Evolutionary conservation across 2,329 filamentous ascomycete genomes (phyloP), one percentile per base, ranked within the genome.

Genomic region (Colletotrichum theobromicola): DNA sequence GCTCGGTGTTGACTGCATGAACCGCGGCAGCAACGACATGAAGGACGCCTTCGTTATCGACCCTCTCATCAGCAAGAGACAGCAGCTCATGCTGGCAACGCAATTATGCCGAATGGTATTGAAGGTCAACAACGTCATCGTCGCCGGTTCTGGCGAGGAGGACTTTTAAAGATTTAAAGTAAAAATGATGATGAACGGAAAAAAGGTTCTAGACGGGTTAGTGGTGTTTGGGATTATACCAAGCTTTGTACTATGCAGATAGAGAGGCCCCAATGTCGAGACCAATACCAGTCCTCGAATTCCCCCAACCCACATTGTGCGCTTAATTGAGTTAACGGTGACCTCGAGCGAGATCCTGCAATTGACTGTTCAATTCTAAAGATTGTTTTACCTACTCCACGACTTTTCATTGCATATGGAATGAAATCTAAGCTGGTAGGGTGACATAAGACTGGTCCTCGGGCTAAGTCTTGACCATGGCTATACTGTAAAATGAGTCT

Each of bases 91-190:
- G 87, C 91, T 99, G 78, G 97, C 97, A 35, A 99, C 97, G 67
- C 97, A 99, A 88, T 89, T 99, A 79, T 98, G 97, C 89, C 93
- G 97, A 78, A 98, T 99, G 96, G 96, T 98, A 78, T 90, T 98
- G 79, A 98, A 98, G 92, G 92, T 96, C 83, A 98, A 98, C 89
- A 98, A 98, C 84, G 96, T 98, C 77, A 98, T 98, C 84, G 93
- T 98, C 80, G 92, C 95, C 74, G 96, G 96, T 71, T 92, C 91
- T 77, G 96, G 96, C 79, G 94, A 98, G 77, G 92, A 96, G 78
- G 95, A 98, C 79, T 98, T 93, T 85, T 98, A 94, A 84, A 83
- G 68, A 24, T n/a, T 55, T 34, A 72, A 74, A 67, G n/a, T 35
- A 70, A 68, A 77, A 72, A 67, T 70, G 58, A 63, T 64, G 67